Conservation (phyloP, 352 stramenopile genomes). For the Globisporangium abappressorium region DNA sequence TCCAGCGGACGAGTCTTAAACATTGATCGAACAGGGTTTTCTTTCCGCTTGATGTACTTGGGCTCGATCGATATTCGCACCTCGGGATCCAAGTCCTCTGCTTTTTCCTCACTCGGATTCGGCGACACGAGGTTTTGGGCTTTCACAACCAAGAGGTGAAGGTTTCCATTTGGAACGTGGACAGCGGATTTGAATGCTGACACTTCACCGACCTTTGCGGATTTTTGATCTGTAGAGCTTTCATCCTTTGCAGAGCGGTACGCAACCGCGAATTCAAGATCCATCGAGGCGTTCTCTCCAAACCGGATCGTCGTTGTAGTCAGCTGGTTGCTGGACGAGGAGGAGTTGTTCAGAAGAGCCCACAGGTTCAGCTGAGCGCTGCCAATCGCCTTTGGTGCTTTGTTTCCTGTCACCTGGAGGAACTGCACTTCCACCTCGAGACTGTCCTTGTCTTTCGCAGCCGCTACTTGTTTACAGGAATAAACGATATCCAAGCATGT, state of each 20-base stretch:
- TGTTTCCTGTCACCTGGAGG: constrained; percentile 15
- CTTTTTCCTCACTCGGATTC: constrained; percentile 20
- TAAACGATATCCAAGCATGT: constrained; percentile 19
- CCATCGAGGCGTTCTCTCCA: constrained; percentile 24
- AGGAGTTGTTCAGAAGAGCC: constrained; percentile 8
- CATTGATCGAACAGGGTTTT: constrained; percentile 43
- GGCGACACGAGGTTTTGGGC: constrained; percentile 37
- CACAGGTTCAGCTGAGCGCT: constrained; percentile 31
- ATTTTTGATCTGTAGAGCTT: not conserved
- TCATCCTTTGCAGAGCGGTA: constrained; percentile 19
- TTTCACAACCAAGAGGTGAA: constrained; percentile 41
- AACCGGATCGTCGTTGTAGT: constrained; percentile 22
- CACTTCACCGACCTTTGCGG: not conserved
- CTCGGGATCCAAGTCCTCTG: constrained; percentile 45
- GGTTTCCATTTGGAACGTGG: constrained; percentile 29
- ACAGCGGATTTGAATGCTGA: constrained; percentile 12
- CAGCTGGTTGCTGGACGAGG: not conserved
- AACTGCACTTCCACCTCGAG: constrained; percentile 31
- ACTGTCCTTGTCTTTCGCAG: constrained; percentile 31
- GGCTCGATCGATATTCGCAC: constrained; percentile 46
- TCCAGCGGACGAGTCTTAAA: constrained; percentile 51
- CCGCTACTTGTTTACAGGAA: constrained; percentile 21
- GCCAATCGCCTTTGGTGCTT: constrained; percentile 21
- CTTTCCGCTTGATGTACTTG: constrained; percentile 48
- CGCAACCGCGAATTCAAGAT: constrained; percentile 23